Percentiles rank a stretch among this genome's conserved stretches.
Evolutionary conservation across 768 basidiomycete species (phyloP).

Genomic region (Panellus pusillus): DNA sequence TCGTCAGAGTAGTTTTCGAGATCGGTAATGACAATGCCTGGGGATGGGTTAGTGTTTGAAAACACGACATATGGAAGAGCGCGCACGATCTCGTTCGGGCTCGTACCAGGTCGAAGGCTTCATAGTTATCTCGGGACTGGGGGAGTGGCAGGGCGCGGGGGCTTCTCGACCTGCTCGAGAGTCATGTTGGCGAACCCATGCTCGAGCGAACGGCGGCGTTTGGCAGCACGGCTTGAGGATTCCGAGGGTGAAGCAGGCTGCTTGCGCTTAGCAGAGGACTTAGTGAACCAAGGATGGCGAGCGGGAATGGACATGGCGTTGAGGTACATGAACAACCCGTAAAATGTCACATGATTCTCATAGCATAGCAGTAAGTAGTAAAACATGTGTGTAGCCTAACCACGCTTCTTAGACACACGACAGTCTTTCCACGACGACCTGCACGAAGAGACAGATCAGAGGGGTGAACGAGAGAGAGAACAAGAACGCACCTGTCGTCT

Average conservation of each 20-base stretch:
- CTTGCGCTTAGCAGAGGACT: constrained; percentile 10
- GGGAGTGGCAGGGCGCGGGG: constrained; percentile 17
- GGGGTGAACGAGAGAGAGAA: neutral
- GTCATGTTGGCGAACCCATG: constrained; percentile 56
- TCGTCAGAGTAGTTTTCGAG: constrained; percentile 52
- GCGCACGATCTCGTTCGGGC: constrained; percentile 66
- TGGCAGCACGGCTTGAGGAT: constrained; percentile 28
- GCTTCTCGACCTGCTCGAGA: constrained; percentile 26
- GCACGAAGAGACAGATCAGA: constrained; percentile 15
- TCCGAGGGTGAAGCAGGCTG: neutral
- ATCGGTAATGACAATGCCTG: constrained; percentile 67
- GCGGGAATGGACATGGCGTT: constrained; percentile 2
- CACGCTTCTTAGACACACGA: constrained; percentile 92
- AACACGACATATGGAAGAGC: constrained; percentile 17
- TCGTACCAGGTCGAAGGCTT: constrained; percentile 65
- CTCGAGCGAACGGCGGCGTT: constrained; percentile 57
- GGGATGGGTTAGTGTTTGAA: constrained; percentile 5
- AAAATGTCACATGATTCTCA: neutral
- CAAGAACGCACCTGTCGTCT: constrained; percentile 83
- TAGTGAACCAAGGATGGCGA: constrained; percentile 18
- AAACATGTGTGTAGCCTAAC: constrained; percentile 37
- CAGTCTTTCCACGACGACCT: constrained; percentile 96
- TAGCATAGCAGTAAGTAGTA: neutral
- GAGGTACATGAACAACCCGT: constrained; percentile 1
- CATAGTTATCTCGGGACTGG: constrained; percentile 58